phyloP scores from a whole-genome alignment of 768 basidiomycete genomes.

The Phlebiopsis gigantea region DNA sequence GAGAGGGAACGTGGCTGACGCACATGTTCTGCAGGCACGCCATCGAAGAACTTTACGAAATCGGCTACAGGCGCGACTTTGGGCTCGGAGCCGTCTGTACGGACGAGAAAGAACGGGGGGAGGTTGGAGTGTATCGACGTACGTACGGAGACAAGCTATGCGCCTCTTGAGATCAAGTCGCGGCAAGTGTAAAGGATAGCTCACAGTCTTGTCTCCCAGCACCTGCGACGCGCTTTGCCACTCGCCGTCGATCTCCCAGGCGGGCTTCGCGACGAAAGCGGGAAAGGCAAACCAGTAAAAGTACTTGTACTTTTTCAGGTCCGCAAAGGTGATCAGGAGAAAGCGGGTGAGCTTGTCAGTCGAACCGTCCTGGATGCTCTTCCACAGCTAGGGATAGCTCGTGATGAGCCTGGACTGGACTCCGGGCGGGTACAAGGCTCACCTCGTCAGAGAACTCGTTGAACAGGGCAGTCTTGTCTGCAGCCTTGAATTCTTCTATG shows the following conservation, averaged over 20 bases:
- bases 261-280: conserved; percentile 82
- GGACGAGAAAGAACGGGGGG: conserved; percentile 61
- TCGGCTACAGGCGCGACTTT: conserved; percentile 51
- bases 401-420: neutral
- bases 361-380: conserved; percentile 47
- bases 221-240: conserved; percentile 48
- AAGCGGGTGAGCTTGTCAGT: conserved; percentile 65
- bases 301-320: conserved; percentile 97
- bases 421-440: neutral
- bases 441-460: conserved; percentile 67
- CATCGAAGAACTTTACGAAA: conserved; percentile 53
- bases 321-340: conserved; percentile 89
- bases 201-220: conserved; percentile 39
- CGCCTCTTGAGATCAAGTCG: neutral
- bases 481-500: conserved; percentile 90
- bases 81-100: conserved; percentile 26
- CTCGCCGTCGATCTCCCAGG: conserved; percentile 77
- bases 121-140: conserved; percentile 36
- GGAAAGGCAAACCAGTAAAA: conserved; percentile 99
- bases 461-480: conserved; percentile 86
- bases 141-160: conserved; percentile 51
- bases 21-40: conserved; percentile 37
- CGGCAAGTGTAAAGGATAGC: conserved; percentile 8
- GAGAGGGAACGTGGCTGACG: conserved; percentile 16
- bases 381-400: conserved; percentile 55